Base-by-base conservation (phyloP, 352 stramenopile genomes). In the Pseudoperonospora humuli region DNA sequence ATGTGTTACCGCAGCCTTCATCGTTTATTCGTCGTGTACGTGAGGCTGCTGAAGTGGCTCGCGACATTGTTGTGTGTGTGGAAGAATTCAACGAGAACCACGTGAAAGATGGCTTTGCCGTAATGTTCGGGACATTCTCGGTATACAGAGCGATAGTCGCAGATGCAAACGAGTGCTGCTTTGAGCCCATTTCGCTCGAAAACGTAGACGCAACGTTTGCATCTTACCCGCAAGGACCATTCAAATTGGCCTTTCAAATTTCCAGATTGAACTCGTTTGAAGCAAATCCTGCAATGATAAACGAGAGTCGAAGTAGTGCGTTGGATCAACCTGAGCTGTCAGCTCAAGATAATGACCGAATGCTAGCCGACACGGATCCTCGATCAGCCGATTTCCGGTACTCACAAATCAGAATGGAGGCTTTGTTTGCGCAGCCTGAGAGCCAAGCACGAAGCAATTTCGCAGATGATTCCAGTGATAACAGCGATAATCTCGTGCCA, bases 381-480 rank as follows among this genome's bases (percentile, higher is more conserved):
- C 64, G 74, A 2, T 69, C 74, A 6, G 53, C 60, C n/a, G 62
- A 75, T 32, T 86, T 86, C 32, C 65, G 74, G 9, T 79, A 77
- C 44, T 91, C 79, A 6, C 61, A 75, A 18, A 88, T 91, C 46
- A 67, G 79, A 28, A 83, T 86, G 69, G 73, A 86, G 32, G 75
- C 78, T 27, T 64, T 91, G 9, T 91, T 85, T 38, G 64, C 72
- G 7, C 44, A 67, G 3, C 62, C 66, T 37, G 37, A 66, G 33
- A 33, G 40, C 36, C 45, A 17, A 29, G 50, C 47, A 13, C 43
- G 35, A 21, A 39, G 25, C 24, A 38, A 40, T 37, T 17, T 49
- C 25, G 42, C 28, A 21, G 47, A 60, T 27, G 44, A 57, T 24
- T 58, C 51, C 7, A 55, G 54, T 24, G 45, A 64, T 34, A 45